Evolutionary conservation across 495 filamentous ascomycete genomes (phyloP), one percentile per base, ranked within the genome.

Genomic region (Chaetomium fimeti): DNA sequence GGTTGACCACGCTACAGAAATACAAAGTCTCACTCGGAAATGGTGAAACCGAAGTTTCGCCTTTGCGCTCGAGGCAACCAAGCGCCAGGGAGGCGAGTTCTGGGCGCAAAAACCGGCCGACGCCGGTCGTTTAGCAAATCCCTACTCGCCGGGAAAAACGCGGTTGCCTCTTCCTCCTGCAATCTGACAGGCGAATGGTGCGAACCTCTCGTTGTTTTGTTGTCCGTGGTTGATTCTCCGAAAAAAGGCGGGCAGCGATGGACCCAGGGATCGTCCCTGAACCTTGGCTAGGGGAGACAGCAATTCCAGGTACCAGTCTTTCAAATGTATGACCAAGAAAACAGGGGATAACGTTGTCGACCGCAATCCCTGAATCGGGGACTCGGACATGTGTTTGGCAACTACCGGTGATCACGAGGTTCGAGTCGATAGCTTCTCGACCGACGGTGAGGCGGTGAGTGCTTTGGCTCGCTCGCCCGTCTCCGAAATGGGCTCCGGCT

Each of bases 401-500:
- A 36, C 29, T 55, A 29, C 53, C 53, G 53, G 3, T 51, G 24
- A 18, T 47, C 43, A n/a, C 43, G 43, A 47, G 16, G n/a, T 47
- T 22, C 18, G 42, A 45, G 13, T 47, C 43, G 43, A 47, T 47
- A 47, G 43, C 43, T 20, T 20, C n/a, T 16, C 16, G 43, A 20
- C 18, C 43, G 18, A 47, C 43, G 43, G 43, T n/a, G 43, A 47
- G 48, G 48, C 48, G 48, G 48, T 52, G 48, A 52, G 43, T 47
- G 43, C 5, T 58, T 58, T 58, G 16, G 56, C 56, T 38, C 25
- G 24, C 9, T 24, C 42, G 12, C 25, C 40, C 22, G 43, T 5
- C 13, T 36, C 56, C 40, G 56, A 58, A 47, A 58, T 58, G 47
- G 56, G 56, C 56, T 29, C 43, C 42, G 38, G n/a, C 24, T 20